Percentiles rank a stretch among this genome's conserved stretches.
These are phyloP conservation scores for Silene conica DNA, from an alignment of 148 eudicot genomes.

Conservation along the genomic window DNA sequence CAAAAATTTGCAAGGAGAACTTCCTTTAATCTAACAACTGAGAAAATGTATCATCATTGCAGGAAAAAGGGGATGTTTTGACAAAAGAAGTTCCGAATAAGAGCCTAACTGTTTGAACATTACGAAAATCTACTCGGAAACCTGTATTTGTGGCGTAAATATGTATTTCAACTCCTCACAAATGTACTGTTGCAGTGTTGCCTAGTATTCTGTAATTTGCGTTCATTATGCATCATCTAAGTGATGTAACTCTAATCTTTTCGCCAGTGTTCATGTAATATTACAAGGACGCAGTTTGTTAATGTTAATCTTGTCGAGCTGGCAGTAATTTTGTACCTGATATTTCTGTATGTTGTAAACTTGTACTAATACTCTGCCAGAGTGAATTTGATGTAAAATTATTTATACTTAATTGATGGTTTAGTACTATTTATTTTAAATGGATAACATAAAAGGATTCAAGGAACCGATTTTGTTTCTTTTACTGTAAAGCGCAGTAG, in stretches of 20 bases:
- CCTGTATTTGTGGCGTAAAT: not conserved
- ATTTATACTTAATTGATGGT: no score
- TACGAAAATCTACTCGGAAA: not conserved
- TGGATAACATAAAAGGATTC: no score
- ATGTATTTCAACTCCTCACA: not conserved
- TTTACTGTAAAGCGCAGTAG: no score
- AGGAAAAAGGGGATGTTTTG: constrained; percentile 50
- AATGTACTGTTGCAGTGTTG: not conserved
- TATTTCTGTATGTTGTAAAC: not conserved
- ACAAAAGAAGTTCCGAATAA: constrained; percentile 40
- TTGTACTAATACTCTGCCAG: not conserved
- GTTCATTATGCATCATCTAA: constrained; percentile 7
- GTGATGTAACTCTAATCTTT: constrained; percentile 2
- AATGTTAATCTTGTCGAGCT: not conserved
- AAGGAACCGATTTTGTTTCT: no score
- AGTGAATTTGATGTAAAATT: no score
- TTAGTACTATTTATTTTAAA: no score
- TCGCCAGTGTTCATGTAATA: constrained; percentile 4
- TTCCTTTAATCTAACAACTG: not conserved
- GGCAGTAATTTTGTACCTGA: no score
- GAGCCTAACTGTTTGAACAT: constrained; percentile 33
- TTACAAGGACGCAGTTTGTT: not conserved
- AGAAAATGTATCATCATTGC: constrained; percentile 18
- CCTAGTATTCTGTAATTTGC: not conserved
- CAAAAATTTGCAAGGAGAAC: not conserved